Conservation (phyloP, 2,329 filamentous ascomycete species). For the Aureobasidium uvarum region DNA sequence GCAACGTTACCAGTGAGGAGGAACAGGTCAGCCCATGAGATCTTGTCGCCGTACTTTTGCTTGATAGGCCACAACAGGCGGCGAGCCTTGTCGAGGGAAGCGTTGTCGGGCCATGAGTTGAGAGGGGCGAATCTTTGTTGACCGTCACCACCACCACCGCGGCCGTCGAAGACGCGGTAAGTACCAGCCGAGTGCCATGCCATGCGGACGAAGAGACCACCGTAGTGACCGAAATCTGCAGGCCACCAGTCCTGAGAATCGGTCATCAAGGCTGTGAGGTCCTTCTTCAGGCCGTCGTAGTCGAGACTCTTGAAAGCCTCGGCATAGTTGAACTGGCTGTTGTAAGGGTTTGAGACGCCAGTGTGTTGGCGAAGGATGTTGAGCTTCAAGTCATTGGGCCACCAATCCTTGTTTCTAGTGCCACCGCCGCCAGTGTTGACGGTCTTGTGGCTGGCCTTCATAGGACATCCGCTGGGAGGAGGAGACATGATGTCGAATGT, state of each 20-base stretch:
- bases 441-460: constrained; percentile 30
- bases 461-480: constrained; percentile 34
- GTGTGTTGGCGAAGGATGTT: constrained; percentile 73
- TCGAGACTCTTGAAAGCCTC: constrained; percentile 70
- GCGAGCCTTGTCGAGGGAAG: constrained; percentile 74
- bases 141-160: constrained; percentile 69
- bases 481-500: constrained; percentile 30
- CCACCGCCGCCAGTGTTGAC: constrained; percentile 49
- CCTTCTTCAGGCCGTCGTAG: constrained; percentile 70
- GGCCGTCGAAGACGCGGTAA: constrained; percentile 71
- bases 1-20: constrained; percentile 73
- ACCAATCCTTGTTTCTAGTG: constrained; percentile 69
- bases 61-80: constrained; percentile 78
- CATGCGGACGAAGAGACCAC: constrained; percentile 76
- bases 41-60: constrained; percentile 80
- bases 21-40: constrained; percentile 74
- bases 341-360: constrained; percentile 61
- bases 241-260: constrained; percentile 81
- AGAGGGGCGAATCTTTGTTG: constrained; percentile 79
- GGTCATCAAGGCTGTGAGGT: constrained; percentile 68
- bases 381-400: constrained; percentile 66
- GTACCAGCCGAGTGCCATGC: constrained; percentile 79
- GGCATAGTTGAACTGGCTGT: constrained; percentile 66
- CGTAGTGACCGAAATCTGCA: constrained; percentile 78
- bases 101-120: constrained; percentile 81